These are phyloP conservation scores for Histomonas meleagridis DNA, from an alignment of 208 protist genomes.

Conservation along the genomic window DNA sequence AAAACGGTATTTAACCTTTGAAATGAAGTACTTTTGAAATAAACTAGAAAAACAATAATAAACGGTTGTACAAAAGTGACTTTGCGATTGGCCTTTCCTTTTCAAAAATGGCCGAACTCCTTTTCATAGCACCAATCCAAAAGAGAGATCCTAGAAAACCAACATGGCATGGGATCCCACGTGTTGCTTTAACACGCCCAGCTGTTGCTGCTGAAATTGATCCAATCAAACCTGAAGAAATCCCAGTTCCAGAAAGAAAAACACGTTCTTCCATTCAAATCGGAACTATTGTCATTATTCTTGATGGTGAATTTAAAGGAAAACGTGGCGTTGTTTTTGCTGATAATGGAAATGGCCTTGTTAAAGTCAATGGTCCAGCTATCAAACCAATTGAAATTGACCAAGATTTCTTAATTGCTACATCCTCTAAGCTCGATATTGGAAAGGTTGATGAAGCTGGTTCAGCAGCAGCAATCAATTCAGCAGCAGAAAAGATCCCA, in stretches of 20 bases:
- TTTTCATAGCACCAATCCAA: neutral
- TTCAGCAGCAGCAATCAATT: neutral
- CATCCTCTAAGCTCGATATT: no score
- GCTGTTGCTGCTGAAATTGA: conserved; percentile 15
- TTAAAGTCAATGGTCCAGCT: neutral
- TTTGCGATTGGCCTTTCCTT: no score
- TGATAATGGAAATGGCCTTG: neutral
- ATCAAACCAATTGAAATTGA: neutral
- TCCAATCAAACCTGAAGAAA: neutral
- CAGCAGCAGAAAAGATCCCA: neutral
- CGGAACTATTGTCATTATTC: neutral
- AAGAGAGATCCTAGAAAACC: neutral
- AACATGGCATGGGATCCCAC: conserved; percentile 9
- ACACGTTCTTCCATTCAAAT: neutral
- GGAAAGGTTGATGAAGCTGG: neutral
- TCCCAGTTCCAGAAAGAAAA: no score
- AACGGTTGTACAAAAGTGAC: no score
- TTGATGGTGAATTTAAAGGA: neutral
- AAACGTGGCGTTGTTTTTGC: conserved; percentile 17
- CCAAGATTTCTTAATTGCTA: neutral
- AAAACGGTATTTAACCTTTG: no score
- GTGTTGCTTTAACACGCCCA: neutral
- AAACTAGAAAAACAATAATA: no score
- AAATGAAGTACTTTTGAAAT: no score
- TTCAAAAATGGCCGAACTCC: conserved; percentile 11